Percentiles rank a stretch among this genome's conserved stretches.
Evolutionary conservation across 2,329 filamentous ascomycete species (phyloP).

Genomic region (Sclerotinia nivalis): DNA sequence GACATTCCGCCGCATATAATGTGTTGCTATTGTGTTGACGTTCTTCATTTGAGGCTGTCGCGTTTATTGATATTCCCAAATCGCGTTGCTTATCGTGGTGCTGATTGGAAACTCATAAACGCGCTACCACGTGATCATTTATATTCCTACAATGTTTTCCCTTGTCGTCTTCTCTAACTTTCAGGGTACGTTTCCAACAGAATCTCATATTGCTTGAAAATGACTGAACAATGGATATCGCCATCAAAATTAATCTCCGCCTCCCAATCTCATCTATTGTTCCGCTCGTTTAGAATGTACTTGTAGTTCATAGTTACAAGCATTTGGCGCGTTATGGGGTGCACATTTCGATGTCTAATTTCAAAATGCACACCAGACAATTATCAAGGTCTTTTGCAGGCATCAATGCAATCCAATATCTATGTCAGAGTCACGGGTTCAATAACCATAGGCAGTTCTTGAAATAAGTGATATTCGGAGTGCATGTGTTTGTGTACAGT

Average conservation of each 20-base stretch:
- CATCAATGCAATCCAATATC: not conserved
- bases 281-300: too few species aligned
- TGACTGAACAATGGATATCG: too few species aligned
- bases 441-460: not conserved
- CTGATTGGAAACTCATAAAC: conserved; percentile 7
- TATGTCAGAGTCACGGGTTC: not conserved
- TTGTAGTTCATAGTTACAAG: too few species aligned
- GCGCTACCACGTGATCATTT: conserved; percentile 6
- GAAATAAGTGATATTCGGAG: not conserved
- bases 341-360: too few species aligned
- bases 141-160: not conserved
- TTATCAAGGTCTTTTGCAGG: not conserved
- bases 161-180: not conserved
- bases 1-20: conserved; percentile 16
- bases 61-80: conserved; percentile 1
- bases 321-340: too few species aligned
- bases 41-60: not conserved
- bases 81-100: conserved; percentile 19
- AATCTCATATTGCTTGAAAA: too few species aligned
- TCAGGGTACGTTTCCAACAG: too few species aligned
- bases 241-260: too few species aligned
- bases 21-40: not conserved
- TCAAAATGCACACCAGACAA: not conserved
- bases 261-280: too few species aligned
- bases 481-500: not conserved